These are phyloP conservation scores for Thielaviopsis musarum DNA, from an alignment of 2,329 filamentous ascomycete species.

Conservation along the genomic window DNA sequence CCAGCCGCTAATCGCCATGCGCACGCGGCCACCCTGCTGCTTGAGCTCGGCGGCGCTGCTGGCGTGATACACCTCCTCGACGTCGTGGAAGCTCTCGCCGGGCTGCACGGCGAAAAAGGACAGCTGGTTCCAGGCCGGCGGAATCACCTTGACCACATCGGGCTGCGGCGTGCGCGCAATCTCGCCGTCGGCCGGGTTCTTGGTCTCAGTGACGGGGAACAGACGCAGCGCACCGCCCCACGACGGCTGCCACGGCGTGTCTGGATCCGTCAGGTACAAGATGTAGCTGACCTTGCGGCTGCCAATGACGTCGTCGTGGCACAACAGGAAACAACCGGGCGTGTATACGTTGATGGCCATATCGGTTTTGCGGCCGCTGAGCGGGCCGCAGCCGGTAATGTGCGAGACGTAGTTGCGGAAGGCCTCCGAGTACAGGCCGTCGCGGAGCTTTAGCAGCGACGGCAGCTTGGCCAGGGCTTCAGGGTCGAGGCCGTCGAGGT, in stretches of 20 bases:
- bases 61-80: constrained; percentile 86
- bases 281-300: constrained; percentile 93
- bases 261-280: constrained; percentile 84
- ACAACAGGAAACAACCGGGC: constrained; percentile 84
- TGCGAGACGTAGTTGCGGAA: constrained; percentile 81
- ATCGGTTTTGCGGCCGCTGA: constrained; percentile 90
- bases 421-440: constrained; percentile 77
- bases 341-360: constrained; percentile 99
- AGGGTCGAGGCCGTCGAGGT: constrained; percentile 84
- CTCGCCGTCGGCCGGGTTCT: constrained; percentile 48
- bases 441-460: constrained; percentile 77
- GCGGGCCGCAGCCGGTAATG: constrained; percentile 69
- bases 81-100: constrained; percentile 97
- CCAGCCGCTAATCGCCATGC: constrained; percentile 98
- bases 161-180: constrained; percentile 66
- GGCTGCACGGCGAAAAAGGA: constrained; percentile 97
- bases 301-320: constrained; percentile 98
- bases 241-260: constrained; percentile 71
- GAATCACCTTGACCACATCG: constrained; percentile 66
- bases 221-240: constrained; percentile 88
- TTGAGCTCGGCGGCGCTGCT: constrained; percentile 40
- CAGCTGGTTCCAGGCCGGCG: constrained; percentile 91
- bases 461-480: constrained; percentile 72
- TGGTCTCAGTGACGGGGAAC: constrained; percentile 52
- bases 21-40: constrained; percentile 57